A percentile compares a stretch with the other conserved stretches of the same genome.
These are phyloP conservation scores for Jamesozyma piceae DNA, from an alignment of 805 yeast species.

Conservation along the genomic window DNA sequence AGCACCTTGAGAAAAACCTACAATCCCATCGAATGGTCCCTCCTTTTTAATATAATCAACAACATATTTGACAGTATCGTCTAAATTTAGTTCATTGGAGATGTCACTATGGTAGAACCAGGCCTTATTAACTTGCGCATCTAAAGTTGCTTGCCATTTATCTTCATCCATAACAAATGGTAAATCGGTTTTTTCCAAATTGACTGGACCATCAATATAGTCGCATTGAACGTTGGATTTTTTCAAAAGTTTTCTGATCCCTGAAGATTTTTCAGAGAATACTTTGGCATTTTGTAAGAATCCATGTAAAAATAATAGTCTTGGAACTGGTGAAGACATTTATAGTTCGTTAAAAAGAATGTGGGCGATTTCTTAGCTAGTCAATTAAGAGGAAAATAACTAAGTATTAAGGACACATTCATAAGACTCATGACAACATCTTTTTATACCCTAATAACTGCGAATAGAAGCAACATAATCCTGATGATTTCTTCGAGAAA, in stretches of 20 bases:
- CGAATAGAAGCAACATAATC: no score
- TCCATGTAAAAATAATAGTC: slow-evolving; percentile 83
- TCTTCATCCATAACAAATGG: slow-evolving; percentile 58
- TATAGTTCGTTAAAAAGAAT: no score
- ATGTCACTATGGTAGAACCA: slow-evolving; percentile 65
- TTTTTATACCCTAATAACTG: no score
- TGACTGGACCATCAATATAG: slow-evolving; percentile 72
- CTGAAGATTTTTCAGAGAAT: slow-evolving; percentile 84
- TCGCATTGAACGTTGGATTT: slow-evolving; percentile 57
- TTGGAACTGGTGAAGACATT: slow-evolving; percentile 21
- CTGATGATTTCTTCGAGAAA: no score
- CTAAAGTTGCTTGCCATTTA: slow-evolving; percentile 40
- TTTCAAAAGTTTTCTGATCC: slow-evolving; percentile 67
- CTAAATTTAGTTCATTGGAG: slow-evolving; percentile 40
- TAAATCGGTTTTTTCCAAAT: slow-evolving; percentile 56
- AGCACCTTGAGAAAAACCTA: slow-evolving; percentile 95
- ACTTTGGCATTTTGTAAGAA: slow-evolving; percentile 75
- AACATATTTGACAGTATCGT: slow-evolving; percentile 42
- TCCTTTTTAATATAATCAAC: slow-evolving; percentile 46
- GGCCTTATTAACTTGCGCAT: slow-evolving; percentile 42
- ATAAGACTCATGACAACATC: no score
- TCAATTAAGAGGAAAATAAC: not conserved
- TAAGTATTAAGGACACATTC: no score
- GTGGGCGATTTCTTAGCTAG: not conserved
- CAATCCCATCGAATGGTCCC: slow-evolving; percentile 79